These are phyloP conservation scores for Venturia aucupariae DNA, from an alignment of 2,329 filamentous ascomycete genomes.

Conservation along the genomic window DNA sequence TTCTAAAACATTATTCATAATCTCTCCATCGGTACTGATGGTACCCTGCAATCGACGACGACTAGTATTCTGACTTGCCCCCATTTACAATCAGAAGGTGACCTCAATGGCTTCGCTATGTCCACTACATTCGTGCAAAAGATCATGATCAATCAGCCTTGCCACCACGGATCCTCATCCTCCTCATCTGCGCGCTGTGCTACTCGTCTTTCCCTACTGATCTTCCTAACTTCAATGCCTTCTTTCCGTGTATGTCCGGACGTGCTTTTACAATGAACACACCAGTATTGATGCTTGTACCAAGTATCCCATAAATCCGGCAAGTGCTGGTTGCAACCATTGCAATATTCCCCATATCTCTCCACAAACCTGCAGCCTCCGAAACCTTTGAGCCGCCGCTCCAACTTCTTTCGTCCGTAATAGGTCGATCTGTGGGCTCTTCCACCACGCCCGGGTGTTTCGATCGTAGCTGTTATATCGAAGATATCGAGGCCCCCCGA, in stretches of 20 bases:
- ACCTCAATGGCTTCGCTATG: no score
- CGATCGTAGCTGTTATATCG: background rate
- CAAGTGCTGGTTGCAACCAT: background rate
- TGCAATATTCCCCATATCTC: background rate
- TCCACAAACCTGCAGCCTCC: slow-evolving; percentile 10
- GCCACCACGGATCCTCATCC: background rate
- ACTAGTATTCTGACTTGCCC: no score
- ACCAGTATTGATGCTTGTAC: background rate
- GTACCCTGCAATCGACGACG: no score
- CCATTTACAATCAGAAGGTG: no score
- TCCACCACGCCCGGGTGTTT: background rate
- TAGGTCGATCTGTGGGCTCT: background rate
- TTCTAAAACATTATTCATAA: no score
- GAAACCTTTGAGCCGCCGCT: background rate
- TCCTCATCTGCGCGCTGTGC: background rate
- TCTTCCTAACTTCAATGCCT: slow-evolving; percentile 6
- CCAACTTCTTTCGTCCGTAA: background rate
- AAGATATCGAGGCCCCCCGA: background rate
- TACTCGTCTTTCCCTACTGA: background rate
- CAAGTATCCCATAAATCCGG: background rate
- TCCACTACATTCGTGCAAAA: no score
- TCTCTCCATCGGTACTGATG: no score
- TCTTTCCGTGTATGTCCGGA: slow-evolving; percentile 1
- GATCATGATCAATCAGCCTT: no score
- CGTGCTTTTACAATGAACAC: slow-evolving; percentile 1